Evolutionary conservation across 2,329 filamentous ascomycete species (phyloP).

Genomic region (Arthrinium phaeospermum): DNA sequence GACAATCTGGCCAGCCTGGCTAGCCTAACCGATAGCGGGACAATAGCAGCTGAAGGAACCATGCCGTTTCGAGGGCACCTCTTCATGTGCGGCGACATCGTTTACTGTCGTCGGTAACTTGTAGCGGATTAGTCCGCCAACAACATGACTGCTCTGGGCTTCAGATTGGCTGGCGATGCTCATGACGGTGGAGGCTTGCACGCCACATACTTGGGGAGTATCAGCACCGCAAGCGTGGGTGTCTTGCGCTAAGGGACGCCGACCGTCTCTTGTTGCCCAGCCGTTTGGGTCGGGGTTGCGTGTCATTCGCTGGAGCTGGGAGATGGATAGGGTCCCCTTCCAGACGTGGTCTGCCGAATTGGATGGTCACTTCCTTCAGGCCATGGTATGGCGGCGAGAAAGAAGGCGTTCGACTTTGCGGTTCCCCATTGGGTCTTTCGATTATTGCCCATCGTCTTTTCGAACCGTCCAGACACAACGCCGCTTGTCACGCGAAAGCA

Average conservation of each 20-base stretch:
- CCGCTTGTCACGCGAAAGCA: background rate
- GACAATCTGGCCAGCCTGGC: background rate
- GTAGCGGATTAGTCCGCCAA: background rate
- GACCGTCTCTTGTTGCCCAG: background rate
- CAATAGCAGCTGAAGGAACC: conserved; percentile 3
- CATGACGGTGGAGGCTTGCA: background rate
- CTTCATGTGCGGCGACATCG: background rate
- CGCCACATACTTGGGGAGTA: background rate
- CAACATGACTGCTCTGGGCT: background rate
- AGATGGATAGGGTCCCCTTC: background rate
- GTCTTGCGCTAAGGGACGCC: background rate
- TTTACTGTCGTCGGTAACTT: conserved; percentile 7
- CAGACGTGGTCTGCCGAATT: background rate
- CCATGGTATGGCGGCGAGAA: background rate
- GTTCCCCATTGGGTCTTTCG: background rate
- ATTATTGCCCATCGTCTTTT: background rate
- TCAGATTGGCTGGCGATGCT: background rate
- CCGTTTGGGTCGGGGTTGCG: background rate
- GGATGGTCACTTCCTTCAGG: background rate
- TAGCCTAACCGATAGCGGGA: background rate
- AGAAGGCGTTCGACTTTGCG: background rate
- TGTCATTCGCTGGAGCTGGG: background rate
- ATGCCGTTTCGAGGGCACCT: conserved; percentile 1
- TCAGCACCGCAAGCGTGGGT: background rate
- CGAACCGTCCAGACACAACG: background rate